Evolutionary conservation across 2,329 filamentous ascomycete genomes (phyloP).

Genomic region (Aspergillus sp.): DNA sequence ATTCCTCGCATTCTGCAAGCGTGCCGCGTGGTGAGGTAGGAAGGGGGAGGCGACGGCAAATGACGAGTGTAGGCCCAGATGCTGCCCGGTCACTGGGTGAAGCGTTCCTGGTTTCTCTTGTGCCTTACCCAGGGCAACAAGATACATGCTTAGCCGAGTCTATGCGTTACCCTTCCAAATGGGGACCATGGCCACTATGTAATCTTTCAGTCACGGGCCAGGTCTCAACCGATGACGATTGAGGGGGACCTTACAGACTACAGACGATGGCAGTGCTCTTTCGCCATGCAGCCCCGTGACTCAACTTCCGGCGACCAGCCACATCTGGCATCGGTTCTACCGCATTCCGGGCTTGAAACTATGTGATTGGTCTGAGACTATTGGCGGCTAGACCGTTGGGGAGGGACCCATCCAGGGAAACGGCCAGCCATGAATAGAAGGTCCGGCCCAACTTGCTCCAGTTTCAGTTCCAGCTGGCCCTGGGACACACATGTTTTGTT

Average conservation of each 20-base stretch:
- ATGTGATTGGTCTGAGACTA: slow-evolving; percentile 1
- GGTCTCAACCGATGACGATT: not conserved
- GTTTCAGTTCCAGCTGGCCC: not conserved
- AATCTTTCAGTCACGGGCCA: slow-evolving; percentile 16
- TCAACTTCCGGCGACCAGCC: not conserved
- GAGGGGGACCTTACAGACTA: slow-evolving; percentile 19
- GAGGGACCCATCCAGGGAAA: not conserved
- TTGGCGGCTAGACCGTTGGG: slow-evolving; percentile 3
- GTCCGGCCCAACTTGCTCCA: not conserved
- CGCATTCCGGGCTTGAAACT: not conserved
- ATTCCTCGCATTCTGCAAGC: slow-evolving; percentile 8
- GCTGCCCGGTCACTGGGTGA: slow-evolving; percentile 4
- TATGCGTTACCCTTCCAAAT: not conserved
- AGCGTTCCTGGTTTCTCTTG: slow-evolving; percentile 4
- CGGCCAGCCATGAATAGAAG: not conserved
- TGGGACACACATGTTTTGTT: not conserved
- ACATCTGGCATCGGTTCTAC: slow-evolving; percentile 8
- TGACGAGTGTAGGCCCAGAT: not conserved
- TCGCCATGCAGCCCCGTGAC: slow-evolving; percentile 15
- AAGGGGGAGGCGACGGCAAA: not conserved
- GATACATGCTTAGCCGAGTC: too few species aligned
- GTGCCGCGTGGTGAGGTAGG: slow-evolving; percentile 6
- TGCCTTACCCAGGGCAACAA: not conserved
- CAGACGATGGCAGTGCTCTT: slow-evolving; percentile 18
- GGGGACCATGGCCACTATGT: slow-evolving; percentile 5